phyloP scores from a whole-genome alignment of 2,329 filamentous ascomycete species.

The Aspergillus jensenii region DNA sequence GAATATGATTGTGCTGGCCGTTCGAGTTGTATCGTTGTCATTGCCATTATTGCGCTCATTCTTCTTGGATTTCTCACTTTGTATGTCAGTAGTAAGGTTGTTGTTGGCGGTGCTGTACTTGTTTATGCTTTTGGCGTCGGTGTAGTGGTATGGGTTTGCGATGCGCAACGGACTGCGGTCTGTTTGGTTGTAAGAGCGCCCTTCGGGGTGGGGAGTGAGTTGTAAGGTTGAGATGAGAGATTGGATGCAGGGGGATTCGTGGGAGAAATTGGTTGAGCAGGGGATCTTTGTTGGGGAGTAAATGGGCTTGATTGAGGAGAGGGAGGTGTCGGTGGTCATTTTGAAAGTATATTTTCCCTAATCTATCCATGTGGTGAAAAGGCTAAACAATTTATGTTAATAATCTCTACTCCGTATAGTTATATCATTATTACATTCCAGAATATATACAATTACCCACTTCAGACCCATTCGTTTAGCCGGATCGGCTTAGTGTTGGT shows the following conservation, averaged over 20 bases:
- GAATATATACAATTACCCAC: neutral
- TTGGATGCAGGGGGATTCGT: too few relatives aligned
- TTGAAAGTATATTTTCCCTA: too few relatives aligned
- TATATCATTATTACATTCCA: neutral
- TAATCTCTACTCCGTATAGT: neutral
- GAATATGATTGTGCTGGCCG: constrained; percentile 62
- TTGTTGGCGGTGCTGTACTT: neutral
- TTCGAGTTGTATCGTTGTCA: constrained; percentile 37
- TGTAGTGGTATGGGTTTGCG: constrained; percentile 48
- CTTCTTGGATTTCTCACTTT: too few relatives aligned
- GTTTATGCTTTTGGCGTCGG: neutral
- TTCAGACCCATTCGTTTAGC: neutral
- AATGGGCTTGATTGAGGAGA: neutral
- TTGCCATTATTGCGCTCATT: too few relatives aligned
- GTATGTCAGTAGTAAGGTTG: neutral
- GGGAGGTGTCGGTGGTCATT: neutral
- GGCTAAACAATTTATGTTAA: too few relatives aligned
- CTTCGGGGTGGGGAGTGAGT: constrained; percentile 60
- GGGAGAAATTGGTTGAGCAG: too few relatives aligned
- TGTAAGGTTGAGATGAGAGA: too few relatives aligned
- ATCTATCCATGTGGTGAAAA: too few relatives aligned
- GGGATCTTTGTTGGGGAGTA: neutral
- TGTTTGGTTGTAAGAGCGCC: constrained; percentile 65
- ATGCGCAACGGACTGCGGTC: constrained; percentile 55
- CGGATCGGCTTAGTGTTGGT: neutral